A percentile compares a stretch with the other conserved stretches of the same genome.
Conservation (phyloP, 768 basidiomycete species). For the Cystofilobasidium capitatum region DNA sequence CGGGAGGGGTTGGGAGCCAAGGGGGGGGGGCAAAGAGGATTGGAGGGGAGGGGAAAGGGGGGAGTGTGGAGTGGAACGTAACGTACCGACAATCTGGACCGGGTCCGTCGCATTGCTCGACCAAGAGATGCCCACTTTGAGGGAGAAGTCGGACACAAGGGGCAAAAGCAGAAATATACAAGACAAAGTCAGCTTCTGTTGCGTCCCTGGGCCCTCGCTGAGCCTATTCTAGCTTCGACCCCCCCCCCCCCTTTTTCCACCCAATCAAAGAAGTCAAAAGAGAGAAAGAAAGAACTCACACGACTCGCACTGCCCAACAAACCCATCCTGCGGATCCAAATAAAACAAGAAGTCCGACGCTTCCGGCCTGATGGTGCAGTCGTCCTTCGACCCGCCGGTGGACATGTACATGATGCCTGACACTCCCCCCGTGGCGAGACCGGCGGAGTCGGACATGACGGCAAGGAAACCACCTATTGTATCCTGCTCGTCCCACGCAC, state of each 20-base stretch:
- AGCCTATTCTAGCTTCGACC: too few relatives aligned
- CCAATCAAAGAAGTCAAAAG: background rate
- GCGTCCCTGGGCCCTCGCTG: too few relatives aligned
- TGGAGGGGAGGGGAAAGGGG: too few relatives aligned
- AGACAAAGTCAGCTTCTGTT: background rate
- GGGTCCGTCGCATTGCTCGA: slow-evolving; percentile 11
- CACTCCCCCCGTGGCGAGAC: slow-evolving; percentile 26
- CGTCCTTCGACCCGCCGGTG: background rate
- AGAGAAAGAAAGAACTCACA: slow-evolving; percentile 3
- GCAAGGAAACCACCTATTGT: slow-evolving; percentile 17
- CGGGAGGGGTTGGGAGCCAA: too few relatives aligned
- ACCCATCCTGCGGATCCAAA: slow-evolving; percentile 10
- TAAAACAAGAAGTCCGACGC: slow-evolving; percentile 12
- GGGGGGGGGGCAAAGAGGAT: too few relatives aligned
- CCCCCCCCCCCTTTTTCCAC: too few relatives aligned
- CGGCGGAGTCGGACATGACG: slow-evolving; percentile 20
- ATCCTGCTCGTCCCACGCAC: background rate
- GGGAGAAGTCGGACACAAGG: background rate
- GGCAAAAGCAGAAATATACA: too few relatives aligned
- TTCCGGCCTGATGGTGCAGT: background rate
- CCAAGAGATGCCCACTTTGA: slow-evolving; percentile 19
- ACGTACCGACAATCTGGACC: slow-evolving; percentile 6
- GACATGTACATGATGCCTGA: slow-evolving; percentile 17
- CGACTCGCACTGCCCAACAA: background rate
- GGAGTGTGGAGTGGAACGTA: too few relatives aligned